Conservation (phyloP, 495 filamentous ascomycete genomes). For the Aspergillus conjunctus region DNA sequence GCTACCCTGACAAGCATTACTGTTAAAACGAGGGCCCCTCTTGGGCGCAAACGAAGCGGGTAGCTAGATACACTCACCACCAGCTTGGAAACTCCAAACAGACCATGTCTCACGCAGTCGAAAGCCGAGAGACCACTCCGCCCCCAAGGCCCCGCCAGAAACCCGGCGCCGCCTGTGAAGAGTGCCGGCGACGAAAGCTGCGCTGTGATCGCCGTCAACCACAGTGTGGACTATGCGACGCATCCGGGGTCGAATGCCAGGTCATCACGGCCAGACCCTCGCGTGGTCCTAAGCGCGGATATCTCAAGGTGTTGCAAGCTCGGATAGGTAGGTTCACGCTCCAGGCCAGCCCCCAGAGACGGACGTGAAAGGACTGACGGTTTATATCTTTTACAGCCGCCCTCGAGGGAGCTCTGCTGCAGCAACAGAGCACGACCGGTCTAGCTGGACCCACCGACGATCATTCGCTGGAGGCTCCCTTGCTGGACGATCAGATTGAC, state of each 20-base stretch:
- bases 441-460: neutral
- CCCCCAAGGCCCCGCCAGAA: slow-evolving; percentile 5
- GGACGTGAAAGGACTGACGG: neutral
- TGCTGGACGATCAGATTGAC: neutral
- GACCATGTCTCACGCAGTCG: neutral
- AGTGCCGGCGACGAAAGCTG: slow-evolving; percentile 52
- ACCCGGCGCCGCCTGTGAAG: slow-evolving; percentile 41
- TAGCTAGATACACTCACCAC: too few relatives aligned
- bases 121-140: neutral
- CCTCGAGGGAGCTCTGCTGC: neutral
- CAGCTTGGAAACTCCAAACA: too few relatives aligned
- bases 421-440: neutral
- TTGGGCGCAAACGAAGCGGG: too few relatives aligned
- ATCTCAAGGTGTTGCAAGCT: slow-evolving; percentile 47
- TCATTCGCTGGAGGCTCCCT: neutral
- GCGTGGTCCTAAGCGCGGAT: slow-evolving; percentile 51
- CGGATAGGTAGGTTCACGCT: slow-evolving; percentile 45
- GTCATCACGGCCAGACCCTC: slow-evolving; percentile 41
- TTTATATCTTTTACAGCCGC: neutral
- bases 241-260: slow-evolving; percentile 44
- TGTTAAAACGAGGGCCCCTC: too few relatives aligned
- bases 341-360: neutral
- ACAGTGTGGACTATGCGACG: slow-evolving; percentile 44
- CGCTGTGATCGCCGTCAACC: slow-evolving; percentile 52
- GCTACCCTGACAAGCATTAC: too few relatives aligned